A percentile compares a stretch with the other conserved stretches of the same genome.
Evolutionary conservation across 1,284 basidiomycete species (phyloP).

Genomic region (Leccinum solheimii): DNA sequence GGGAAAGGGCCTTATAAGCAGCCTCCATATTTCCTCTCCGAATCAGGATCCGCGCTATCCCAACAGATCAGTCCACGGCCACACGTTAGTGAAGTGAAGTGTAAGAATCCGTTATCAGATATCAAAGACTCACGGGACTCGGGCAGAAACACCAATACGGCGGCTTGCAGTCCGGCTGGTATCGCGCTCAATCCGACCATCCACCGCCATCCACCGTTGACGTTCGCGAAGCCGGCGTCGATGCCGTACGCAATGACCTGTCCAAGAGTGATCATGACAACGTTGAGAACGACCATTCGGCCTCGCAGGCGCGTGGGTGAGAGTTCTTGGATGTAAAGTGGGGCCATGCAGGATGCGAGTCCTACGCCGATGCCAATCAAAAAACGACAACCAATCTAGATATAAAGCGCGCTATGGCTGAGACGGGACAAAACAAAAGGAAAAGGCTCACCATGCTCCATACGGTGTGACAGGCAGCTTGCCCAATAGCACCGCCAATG

Average conservation of each 20-base stretch:
- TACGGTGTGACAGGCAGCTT: slow-evolving; percentile 67
- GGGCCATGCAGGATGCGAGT: slow-evolving; percentile 76
- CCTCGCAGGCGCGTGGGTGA: slow-evolving; percentile 76
- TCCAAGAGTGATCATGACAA: slow-evolving; percentile 67
- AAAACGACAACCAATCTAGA: slow-evolving; percentile 70
- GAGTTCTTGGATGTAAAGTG: slow-evolving; percentile 83
- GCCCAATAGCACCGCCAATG: slow-evolving; percentile 70
- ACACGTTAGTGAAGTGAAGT: background rate
- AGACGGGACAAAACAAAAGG: background rate
- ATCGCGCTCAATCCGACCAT: slow-evolving; percentile 78
- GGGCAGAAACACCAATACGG: slow-evolving; percentile 65
- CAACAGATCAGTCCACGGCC: background rate
- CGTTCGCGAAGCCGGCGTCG: slow-evolving; percentile 68
- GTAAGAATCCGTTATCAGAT: background rate
- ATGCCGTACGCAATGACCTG: slow-evolving; percentile 80
- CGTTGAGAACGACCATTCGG: slow-evolving; percentile 70
- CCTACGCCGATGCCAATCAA: slow-evolving; percentile 71
- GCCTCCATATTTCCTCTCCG: slow-evolving; percentile 49
- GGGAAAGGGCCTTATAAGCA: slow-evolving; percentile 56
- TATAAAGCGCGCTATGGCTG: background rate
- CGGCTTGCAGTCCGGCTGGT: slow-evolving; percentile 66
- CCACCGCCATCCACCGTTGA: slow-evolving; percentile 74
- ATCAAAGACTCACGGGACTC: slow-evolving; percentile 64
- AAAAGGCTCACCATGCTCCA: slow-evolving; percentile 58
- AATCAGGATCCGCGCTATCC: slow-evolving; percentile 69